Conservation (phyloP, 805 yeast species). For the Yamadazyma sp. region DNA sequence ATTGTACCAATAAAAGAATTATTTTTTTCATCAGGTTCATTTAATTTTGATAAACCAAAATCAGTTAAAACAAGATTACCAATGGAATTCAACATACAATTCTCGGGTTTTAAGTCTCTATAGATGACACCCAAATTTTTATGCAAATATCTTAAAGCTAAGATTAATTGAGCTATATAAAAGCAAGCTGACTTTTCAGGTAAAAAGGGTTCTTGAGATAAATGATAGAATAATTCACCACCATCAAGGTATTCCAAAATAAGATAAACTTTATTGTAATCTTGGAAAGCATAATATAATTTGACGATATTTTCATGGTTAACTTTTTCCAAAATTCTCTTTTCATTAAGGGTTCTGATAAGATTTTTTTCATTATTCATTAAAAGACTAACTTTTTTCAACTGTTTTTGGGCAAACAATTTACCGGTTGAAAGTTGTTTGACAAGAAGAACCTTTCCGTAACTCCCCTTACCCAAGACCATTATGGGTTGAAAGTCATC, state of each 20-base stretch:
- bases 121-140: constrained; percentile 35
- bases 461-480: constrained; percentile 43
- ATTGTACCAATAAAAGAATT: constrained; percentile 44
- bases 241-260: constrained; percentile 45
- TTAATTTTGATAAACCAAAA: constrained; percentile 42
- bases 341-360: constrained; percentile 39
- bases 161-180: constrained; percentile 41
- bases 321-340: constrained; percentile 38
- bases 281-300: constrained; percentile 44
- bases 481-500: constrained; percentile 41
- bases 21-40: constrained; percentile 15
- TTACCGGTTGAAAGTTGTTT: constrained; percentile 35
- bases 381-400: constrained; percentile 35
- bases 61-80: constrained; percentile 45
- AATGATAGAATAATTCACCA: constrained; percentile 44
- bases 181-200: constrained; percentile 37
- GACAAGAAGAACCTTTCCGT: constrained; percentile 42
- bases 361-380: constrained; percentile 28
- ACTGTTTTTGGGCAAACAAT: constrained; percentile 43
- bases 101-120: constrained; percentile 45
- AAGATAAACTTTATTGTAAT: constrained; percentile 39
- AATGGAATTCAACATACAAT: constrained; percentile 39
- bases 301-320: constrained; percentile 44
- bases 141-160: constrained; percentile 40
- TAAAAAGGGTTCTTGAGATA: constrained; percentile 24